These are phyloP conservation scores for Fusarium sp. DNA, from an alignment of 2,329 filamentous ascomycete species.

Conservation along the genomic window DNA sequence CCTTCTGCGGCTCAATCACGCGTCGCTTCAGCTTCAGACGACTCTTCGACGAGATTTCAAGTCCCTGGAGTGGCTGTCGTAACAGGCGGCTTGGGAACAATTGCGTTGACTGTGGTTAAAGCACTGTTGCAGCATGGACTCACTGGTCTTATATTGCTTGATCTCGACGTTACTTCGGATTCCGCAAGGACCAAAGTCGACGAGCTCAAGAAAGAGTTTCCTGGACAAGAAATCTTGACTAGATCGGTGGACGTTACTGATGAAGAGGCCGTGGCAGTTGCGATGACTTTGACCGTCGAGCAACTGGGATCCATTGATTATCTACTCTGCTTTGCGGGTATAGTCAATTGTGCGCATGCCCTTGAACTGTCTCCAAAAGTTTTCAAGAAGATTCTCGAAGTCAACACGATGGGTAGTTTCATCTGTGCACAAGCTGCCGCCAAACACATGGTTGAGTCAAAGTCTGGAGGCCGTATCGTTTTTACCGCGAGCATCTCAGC, in stretches of 20 bases:
- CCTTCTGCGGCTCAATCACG: slow-evolving; percentile 4
- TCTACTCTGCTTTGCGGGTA: slow-evolving; percentile 54
- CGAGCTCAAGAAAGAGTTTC: background rate
- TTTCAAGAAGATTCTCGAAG: slow-evolving; percentile 76
- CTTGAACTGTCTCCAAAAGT: slow-evolving; percentile 71
- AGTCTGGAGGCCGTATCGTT: slow-evolving; percentile 72
- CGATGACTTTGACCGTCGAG: slow-evolving; percentile 1
- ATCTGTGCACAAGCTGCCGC: slow-evolving; percentile 76
- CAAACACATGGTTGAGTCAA: slow-evolving; percentile 66
- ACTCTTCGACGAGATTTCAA: slow-evolving; percentile 11
- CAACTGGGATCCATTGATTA: slow-evolving; percentile 14
- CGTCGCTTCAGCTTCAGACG: slow-evolving; percentile 10
- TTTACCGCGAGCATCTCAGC: slow-evolving; percentile 79
- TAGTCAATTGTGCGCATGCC: slow-evolving; percentile 75
- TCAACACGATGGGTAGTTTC: slow-evolving; percentile 81
- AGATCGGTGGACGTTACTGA: slow-evolving; percentile 19
- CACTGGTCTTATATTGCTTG: slow-evolving; percentile 15
- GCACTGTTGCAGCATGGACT: slow-evolving; percentile 23
- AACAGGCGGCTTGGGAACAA: slow-evolving; percentile 13
- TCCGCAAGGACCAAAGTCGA: background rate
- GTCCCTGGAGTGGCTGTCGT: slow-evolving; percentile 17
- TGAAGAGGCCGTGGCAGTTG: slow-evolving; percentile 3
- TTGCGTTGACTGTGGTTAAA: slow-evolving; percentile 16
- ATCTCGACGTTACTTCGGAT: slow-evolving; percentile 14
- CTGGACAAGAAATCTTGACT: background rate